These are phyloP conservation scores for Penicillium egyptiacum DNA, from an alignment of 495 filamentous ascomycete genomes.

Conservation along the genomic window DNA sequence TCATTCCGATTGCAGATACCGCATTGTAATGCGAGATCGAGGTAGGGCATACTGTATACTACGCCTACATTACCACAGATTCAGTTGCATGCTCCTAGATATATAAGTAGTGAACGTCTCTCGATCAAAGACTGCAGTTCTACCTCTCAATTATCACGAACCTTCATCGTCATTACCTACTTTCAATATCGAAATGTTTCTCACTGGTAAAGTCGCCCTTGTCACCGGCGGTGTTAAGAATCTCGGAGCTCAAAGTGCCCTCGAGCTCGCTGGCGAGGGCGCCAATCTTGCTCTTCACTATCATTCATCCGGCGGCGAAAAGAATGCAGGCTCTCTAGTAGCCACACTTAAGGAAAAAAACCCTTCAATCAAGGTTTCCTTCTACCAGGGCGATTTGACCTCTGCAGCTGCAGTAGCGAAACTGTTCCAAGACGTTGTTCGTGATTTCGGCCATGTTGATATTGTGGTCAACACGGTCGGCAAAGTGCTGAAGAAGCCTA, in stretches of 20 bases:
- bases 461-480: slow-evolving; percentile 57
- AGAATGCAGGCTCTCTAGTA: slow-evolving; percentile 26
- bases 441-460: slow-evolving; percentile 46
- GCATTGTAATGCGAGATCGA: background rate
- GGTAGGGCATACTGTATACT: no score
- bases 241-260: slow-evolving; percentile 34
- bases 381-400: slow-evolving; percentile 37
- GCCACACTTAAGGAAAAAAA: slow-evolving; percentile 31
- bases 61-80: no score
- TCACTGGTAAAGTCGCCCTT: slow-evolving; percentile 49
- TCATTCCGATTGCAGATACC: slow-evolving; percentile 7
- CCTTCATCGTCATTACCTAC: no score
- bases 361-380: slow-evolving; percentile 28
- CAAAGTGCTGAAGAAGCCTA: slow-evolving; percentile 46
- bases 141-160: no score
- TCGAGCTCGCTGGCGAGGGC: slow-evolving; percentile 26
- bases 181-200: slow-evolving; percentile 16
- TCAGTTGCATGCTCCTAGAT: no score
- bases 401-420: slow-evolving; percentile 30
- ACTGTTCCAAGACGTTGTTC: slow-evolving; percentile 30
- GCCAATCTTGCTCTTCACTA: slow-evolving; percentile 39
- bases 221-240: slow-evolving; percentile 48
- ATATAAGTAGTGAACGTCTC: no score
- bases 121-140: no score
- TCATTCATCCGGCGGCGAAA: slow-evolving; percentile 29